Evolutionary conservation across 2,329 filamentous ascomycete genomes (phyloP).

Genomic region (Colletotrichum tamarilloi): DNA sequence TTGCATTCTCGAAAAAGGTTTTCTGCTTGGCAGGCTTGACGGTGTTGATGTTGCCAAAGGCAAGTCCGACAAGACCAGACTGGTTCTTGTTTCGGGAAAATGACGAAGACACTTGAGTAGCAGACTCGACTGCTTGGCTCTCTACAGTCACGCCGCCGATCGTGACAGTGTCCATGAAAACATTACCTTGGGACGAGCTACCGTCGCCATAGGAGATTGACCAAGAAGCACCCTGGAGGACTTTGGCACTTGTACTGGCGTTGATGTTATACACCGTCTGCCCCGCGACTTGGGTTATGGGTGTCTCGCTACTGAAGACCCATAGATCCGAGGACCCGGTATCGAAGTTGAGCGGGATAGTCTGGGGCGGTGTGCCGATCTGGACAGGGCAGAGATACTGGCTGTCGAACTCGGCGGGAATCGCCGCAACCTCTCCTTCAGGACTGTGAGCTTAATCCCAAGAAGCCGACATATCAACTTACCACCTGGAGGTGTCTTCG

Average conservation of each 20-base stretch:
- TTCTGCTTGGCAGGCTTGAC: conserved; percentile 52
- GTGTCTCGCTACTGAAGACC: conserved; percentile 59
- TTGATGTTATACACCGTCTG: conserved; percentile 53
- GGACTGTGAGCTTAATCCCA: conserved; percentile 30
- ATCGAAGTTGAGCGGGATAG: conserved; percentile 53
- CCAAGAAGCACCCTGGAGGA: conserved; percentile 51
- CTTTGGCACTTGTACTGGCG: conserved; percentile 51
- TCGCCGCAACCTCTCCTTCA: conserved; percentile 51
- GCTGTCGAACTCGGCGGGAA: conserved; percentile 58
- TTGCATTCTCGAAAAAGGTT: conserved; percentile 55
- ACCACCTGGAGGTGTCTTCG: conserved; percentile 10
- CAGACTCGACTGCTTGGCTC: conserved; percentile 56
- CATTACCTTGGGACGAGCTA: conserved; percentile 53
- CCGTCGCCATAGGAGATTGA: conserved; percentile 57
- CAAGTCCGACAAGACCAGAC: conserved; percentile 57
- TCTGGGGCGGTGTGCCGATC: conserved; percentile 61
- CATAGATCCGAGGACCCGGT: conserved; percentile 58
- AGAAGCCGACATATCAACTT: neutral
- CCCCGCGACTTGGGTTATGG: conserved; percentile 46
- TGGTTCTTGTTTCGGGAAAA: conserved; percentile 51
- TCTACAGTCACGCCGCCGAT: conserved; percentile 53
- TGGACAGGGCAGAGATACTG: conserved; percentile 69
- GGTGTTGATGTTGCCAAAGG: conserved; percentile 55
- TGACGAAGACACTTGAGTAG: conserved; percentile 50
- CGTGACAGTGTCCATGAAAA: conserved; percentile 55